A percentile compares a stretch with the other conserved stretches of the same genome.
Conservation (phyloP, 208 protist species). For the Leishmania lainsoni region DNA sequence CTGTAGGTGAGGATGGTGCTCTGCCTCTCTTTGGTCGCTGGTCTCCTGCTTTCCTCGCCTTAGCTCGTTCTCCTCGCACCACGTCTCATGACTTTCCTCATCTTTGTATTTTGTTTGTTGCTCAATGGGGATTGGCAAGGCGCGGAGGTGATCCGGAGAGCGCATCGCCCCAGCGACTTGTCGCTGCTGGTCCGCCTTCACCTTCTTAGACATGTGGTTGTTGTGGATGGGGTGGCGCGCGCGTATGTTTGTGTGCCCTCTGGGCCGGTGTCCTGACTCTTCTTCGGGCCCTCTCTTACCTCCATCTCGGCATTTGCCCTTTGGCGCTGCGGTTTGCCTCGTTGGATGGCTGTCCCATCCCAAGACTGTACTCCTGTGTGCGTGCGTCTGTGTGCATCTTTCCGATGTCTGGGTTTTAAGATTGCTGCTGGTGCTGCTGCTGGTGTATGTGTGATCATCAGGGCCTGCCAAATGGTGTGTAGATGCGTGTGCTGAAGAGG, state of each 20-base stretch:
- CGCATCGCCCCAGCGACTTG: neutral
- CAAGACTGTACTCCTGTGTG: neutral
- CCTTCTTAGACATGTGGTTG: neutral
- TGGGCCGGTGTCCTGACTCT: neutral
- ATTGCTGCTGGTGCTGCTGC: neutral
- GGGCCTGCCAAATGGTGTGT: neutral
- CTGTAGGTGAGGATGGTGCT: neutral
- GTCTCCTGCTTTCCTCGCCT: slow-evolving; percentile 9
- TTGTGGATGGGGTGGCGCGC: neutral
- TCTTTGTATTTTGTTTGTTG: slow-evolving; percentile 3
- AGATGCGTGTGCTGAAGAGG: neutral
- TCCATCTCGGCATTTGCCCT: neutral
- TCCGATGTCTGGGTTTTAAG: neutral
- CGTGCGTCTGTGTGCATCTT: neutral
- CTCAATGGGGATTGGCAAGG: neutral
- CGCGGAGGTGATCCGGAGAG: neutral
- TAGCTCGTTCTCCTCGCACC: neutral
- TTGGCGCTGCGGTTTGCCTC: neutral
- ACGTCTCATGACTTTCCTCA: too few species aligned
- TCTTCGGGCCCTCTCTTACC: neutral
- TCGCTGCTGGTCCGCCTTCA: neutral
- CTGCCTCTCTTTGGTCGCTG: neutral
- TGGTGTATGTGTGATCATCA: neutral
- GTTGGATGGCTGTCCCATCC: neutral
- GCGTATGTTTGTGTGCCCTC: neutral